Conservation (phyloP, 139 green algal species). For the Auxenochlorella pyrenoidosa region DNA sequence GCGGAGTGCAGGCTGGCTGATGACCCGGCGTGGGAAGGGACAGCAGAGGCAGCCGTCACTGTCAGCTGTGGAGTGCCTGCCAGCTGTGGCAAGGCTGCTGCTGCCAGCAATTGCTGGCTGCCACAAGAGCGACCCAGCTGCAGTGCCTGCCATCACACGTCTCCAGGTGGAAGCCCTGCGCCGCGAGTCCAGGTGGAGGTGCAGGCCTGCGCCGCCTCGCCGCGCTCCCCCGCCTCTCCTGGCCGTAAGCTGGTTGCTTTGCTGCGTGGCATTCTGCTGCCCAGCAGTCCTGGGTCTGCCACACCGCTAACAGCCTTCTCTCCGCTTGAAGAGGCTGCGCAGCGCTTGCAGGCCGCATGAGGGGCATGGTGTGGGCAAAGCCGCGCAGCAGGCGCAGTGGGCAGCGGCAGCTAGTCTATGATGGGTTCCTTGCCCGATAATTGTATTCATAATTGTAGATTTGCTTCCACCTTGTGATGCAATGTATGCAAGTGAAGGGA, state of each 20-base stretch:
- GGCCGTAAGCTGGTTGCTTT: background rate
- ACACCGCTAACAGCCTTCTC: background rate
- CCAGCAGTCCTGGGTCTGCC: background rate
- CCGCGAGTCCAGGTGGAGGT: background rate
- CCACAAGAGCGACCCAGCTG: background rate
- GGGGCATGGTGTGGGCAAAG: too few relatives aligned
- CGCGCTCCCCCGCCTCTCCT: background rate
- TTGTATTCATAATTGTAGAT: too few relatives aligned
- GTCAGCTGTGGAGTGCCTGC: too few relatives aligned
- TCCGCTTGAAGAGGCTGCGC: background rate
- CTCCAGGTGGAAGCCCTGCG: background rate
- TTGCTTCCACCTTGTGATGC: too few relatives aligned
- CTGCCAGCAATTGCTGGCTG: background rate
- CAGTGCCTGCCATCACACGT: background rate
- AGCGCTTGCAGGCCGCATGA: too few relatives aligned
- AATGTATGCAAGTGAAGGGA: background rate
- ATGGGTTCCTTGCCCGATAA: too few relatives aligned
- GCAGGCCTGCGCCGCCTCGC: background rate
- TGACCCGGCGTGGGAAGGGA: background rate
- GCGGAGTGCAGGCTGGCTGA: too few relatives aligned
- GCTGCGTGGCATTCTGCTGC: background rate
- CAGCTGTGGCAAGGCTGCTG: too few relatives aligned
- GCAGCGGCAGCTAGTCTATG: too few relatives aligned
- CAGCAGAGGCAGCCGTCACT: too few relatives aligned
- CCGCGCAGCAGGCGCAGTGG: too few relatives aligned